Evolutionary conservation across 345 rosid species (phyloP).

Genomic region (Eucalyptus melliodora): DNA sequence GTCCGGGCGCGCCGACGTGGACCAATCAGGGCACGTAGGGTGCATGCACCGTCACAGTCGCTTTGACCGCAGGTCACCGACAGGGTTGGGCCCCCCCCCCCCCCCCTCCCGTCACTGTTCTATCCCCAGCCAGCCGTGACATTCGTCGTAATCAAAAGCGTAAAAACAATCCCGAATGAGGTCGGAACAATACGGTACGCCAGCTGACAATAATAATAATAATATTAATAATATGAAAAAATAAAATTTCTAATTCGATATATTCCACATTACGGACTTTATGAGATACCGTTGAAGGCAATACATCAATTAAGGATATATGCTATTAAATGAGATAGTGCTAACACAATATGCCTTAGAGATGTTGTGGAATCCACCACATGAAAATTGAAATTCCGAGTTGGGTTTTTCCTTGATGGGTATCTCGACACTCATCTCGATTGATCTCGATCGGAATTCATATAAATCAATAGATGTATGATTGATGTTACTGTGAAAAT

Average conservation of each 20-base stretch:
- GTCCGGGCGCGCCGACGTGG: conserved; percentile 33
- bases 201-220: neutral
- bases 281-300: too few species aligned
- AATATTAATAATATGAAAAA: too few species aligned
- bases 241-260: too few species aligned
- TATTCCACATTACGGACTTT: too few species aligned
- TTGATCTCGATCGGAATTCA: neutral
- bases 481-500: neutral
- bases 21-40: neutral
- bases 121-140: neutral
- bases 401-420: neutral
- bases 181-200: neutral
- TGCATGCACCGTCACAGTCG: neutral
- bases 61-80: conserved; percentile 9
- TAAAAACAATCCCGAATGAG: too few species aligned
- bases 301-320: too few species aligned
- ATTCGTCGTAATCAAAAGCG: too few species aligned
- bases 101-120: neutral
- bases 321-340: too few species aligned
- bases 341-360: too few species aligned
- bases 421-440: neutral
- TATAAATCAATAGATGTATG: fast-evolving
- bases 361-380: too few species aligned
- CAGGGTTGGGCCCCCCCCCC: neutral
- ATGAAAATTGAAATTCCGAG: too few species aligned